Evolutionary conservation across 345 rosid genomes (phyloP), one percentile per base, ranked within the genome.

Genomic region (Erysimum cheiranthoides): DNA sequence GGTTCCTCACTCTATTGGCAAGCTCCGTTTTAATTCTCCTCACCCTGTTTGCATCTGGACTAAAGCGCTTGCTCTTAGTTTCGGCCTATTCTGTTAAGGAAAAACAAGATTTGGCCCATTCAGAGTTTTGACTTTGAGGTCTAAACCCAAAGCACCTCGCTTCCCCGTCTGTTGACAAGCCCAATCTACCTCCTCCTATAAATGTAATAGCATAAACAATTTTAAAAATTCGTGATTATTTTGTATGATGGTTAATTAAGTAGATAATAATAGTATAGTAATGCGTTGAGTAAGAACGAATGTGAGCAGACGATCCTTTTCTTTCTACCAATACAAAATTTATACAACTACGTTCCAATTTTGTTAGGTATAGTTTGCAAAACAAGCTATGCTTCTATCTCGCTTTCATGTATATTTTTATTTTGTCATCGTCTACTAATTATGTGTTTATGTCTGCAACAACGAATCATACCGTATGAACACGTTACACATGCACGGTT

Each of bases 291-390:
- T 65, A 45, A 54, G 21, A 65, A 56, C 50, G 28, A 10, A 65
- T 54, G 13, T 57, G 32, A 65, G 66, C 71, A 32, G 21, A 66
- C 40, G 18, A 75, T 75, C 79, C 18, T 32, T 75, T 31, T 75
- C 79, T 10, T 75, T 68, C 49, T 61, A 68, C 79, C 79, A 39
- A 50, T 60, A 75, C 62, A 75, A 59, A 67, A 67, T 39, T 52
- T 50, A 53, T 53, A 49, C 56, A 60, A 61, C 10, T 42, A 68
- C 11, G 18, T 51, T 68, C 74, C 63, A 68, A 53, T 8, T 57
- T 38, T 39, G 74, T 60, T 75, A 68, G 79, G 79, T 75, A 45
- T 50, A 39, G 18, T 75, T 68, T 75, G 69, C 47, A 68, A 60
- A 68, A 18, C 56, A 75, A 75, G 79, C 36, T 51, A 75, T 54